Percentiles rank a stretch among this genome's conserved stretches.
Conservation (phyloP, 2,329 filamentous ascomycete genomes). For the Bipolaris cookei region DNA sequence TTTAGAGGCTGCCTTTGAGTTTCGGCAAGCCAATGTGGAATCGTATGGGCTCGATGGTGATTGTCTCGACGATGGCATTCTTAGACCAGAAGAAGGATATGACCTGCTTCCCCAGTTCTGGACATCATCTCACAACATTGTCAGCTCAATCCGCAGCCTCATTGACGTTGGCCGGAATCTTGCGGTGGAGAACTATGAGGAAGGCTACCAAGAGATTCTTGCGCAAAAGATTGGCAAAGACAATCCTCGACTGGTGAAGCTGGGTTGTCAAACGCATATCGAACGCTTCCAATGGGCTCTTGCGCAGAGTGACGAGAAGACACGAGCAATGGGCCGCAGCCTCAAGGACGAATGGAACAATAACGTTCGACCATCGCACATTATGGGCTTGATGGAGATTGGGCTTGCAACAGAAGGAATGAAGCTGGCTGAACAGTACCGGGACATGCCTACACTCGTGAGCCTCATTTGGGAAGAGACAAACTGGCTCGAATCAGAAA, state of each 20-base stretch:
- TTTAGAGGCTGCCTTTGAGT: slow-evolving; percentile 69
- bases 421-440: slow-evolving; percentile 66
- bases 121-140: slow-evolving; percentile 70
- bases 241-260: slow-evolving; percentile 59
- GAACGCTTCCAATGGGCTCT: slow-evolving; percentile 66
- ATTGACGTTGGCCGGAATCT: slow-evolving; percentile 52
- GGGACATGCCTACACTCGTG: slow-evolving; percentile 68
- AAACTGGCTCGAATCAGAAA: slow-evolving; percentile 47
- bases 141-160: slow-evolving; percentile 49
- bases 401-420: slow-evolving; percentile 65
- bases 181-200: slow-evolving; percentile 50
- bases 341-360: slow-evolving; percentile 53
- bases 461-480: slow-evolving; percentile 56
- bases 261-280: slow-evolving; percentile 63
- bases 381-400: slow-evolving; percentile 54
- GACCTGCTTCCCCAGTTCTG: slow-evolving; percentile 78
- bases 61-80: slow-evolving; percentile 58
- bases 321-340: slow-evolving; percentile 56
- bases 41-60: slow-evolving; percentile 77
- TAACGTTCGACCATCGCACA: slow-evolving; percentile 51
- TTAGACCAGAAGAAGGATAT: slow-evolving; percentile 61
- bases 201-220: slow-evolving; percentile 40
- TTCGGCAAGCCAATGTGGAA: slow-evolving; percentile 71
- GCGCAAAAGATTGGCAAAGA: slow-evolving; percentile 56
- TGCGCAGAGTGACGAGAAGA: slow-evolving; percentile 58